A percentile compares a stretch with the other conserved stretches of the same genome.
Evolutionary conservation across 2,329 filamentous ascomycete genomes (phyloP).

Genomic region (Neofusicoccum sp.): DNA sequence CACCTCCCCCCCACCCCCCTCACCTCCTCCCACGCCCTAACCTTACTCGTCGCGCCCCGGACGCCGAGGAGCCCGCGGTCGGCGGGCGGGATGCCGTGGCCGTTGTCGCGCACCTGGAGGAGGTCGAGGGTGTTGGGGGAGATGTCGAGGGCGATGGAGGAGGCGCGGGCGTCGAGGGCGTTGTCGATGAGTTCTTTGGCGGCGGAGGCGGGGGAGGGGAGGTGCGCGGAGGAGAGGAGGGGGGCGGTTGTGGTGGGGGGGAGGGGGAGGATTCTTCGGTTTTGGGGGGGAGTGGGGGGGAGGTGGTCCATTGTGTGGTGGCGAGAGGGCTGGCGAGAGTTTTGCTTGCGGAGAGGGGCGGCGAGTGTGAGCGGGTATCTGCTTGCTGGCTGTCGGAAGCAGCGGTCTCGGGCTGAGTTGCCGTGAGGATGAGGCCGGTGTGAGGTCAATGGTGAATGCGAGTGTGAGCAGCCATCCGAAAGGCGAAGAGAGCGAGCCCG

Average conservation of each 20-base stretch:
- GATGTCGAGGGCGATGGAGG: conserved; percentile 62
- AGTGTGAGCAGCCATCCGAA: too few relatives aligned
- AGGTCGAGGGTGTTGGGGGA: conserved; percentile 65
- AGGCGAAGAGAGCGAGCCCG: too few relatives aligned
- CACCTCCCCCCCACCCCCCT: conserved; percentile 54
- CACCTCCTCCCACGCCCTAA: conserved; percentile 63
- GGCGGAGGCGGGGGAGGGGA: conserved; percentile 60
- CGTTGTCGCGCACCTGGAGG: conserved; percentile 65
- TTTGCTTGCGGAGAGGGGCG: too few relatives aligned
- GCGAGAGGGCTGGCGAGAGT: not conserved
- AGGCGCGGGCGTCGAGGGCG: conserved; percentile 69
- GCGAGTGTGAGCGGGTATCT: too few relatives aligned
- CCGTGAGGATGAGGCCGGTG: too few relatives aligned
- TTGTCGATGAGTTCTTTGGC: conserved; percentile 80
- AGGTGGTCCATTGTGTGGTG: not conserved
- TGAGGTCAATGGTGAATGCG: too few relatives aligned
- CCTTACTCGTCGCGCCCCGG: conserved; percentile 72
- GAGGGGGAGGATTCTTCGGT: conserved; percentile 35
- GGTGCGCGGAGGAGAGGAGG: conserved; percentile 60
- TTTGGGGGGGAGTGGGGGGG: not conserved
- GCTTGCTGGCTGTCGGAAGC: too few relatives aligned
- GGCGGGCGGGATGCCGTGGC: conserved; percentile 64
- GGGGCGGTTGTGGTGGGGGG: conserved; percentile 48
- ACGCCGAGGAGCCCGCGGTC: conserved; percentile 61
- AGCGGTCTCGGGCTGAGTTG: too few relatives aligned